Evolutionary conservation across 163 green algal species (phyloP).

Genomic region (Picocystis sp.): DNA sequence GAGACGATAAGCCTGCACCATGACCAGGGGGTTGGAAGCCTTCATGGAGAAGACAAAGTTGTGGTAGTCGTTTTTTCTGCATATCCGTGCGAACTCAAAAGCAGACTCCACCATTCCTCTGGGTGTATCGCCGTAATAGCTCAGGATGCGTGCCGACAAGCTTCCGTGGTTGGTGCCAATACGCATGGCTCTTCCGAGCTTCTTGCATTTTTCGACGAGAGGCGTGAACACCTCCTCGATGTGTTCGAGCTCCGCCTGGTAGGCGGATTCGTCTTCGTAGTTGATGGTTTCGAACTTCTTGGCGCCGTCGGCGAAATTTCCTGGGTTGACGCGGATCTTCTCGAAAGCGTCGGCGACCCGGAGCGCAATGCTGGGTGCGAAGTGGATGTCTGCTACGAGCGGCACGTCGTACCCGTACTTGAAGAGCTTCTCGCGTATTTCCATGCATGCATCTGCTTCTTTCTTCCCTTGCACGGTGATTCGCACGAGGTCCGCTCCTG

Average conservation of each 20-base stretch:
- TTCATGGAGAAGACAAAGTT: conserved; percentile 99
- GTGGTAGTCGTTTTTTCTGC: conserved; percentile 93
- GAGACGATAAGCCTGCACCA: conserved; percentile 85
- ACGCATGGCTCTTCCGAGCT: conserved; percentile 75
- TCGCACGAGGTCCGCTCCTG: conserved; percentile 86
- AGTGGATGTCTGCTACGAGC: conserved; percentile 98
- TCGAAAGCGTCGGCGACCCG: conserved; percentile 96
- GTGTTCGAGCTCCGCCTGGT: conserved; percentile 56
- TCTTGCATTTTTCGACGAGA: conserved; percentile 96
- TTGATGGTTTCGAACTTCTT: conserved; percentile 90
- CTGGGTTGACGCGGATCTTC: conserved; percentile 99
- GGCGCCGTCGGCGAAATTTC: conserved; percentile 91
- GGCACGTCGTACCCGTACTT: conserved; percentile 87
- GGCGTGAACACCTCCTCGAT: conserved; percentile 86
- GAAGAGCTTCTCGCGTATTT: conserved; percentile 86
- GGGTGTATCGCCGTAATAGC: conserved; percentile 60
- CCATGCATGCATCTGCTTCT: conserved; percentile 81
- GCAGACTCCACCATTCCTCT: conserved; percentile 81
- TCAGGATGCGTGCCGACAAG: conserved; percentile 90
- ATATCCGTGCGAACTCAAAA: conserved; percentile 97
- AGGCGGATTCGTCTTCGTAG: conserved; percentile 46
- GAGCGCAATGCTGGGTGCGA: conserved; percentile 85
- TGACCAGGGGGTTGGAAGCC: conserved; percentile 91
- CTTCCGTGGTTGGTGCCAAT: conserved; percentile 99
- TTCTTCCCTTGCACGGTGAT: conserved; percentile 88